Evolutionary conservation across 2,329 filamentous ascomycete genomes (phyloP), one percentile per base, ranked within the genome.

Genomic region (Aspergillus pseudoglaucus): DNA sequence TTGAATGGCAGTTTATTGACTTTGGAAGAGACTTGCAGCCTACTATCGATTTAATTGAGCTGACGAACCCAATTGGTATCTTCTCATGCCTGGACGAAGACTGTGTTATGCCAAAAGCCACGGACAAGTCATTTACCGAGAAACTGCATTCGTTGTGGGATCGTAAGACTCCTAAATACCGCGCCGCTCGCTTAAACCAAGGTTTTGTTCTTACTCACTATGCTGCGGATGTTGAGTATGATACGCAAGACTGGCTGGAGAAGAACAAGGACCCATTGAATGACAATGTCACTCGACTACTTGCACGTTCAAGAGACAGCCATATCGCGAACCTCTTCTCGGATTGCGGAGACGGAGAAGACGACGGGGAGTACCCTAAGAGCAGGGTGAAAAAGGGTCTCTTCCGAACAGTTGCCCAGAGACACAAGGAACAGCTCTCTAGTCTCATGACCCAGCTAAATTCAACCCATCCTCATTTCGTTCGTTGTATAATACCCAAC

Each of bases 1-100:
- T 98, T 58, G 93, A 98, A 70, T 98, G 93, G 93, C 90, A 97
- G 63, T 98, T 98, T 66, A 98, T 98, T 63, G 93, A 98, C 68
- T 98, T 98, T 64, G 93, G 93, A 15, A 90, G 90, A 52, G 93
- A 98, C 63, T 76, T 98, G 22, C 94, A 98, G 66, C 93, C 93
- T 0, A 98, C 93, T 0, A 98, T 98, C 58, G 93, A 98, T 61
- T 77, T 98, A 40, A 98, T 98, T 54, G 93, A 98, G 69, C 70
- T 98, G 30, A 81, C 93, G 0, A 98, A 98, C 58, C 93, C 93
- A 0, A 98, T 98, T 48, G 94, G 93, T 74, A 95, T 98, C 60
- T 98, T 98, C 69, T 97, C 93, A 0, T 98, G 94, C 62, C 77
- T 98, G 14, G 93, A 98, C 58, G 93, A 98, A 70, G 93, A 98